phyloP scores from a whole-genome alignment of 768 basidiomycete genomes.

The Dioszegia aurantiaca region DNA sequence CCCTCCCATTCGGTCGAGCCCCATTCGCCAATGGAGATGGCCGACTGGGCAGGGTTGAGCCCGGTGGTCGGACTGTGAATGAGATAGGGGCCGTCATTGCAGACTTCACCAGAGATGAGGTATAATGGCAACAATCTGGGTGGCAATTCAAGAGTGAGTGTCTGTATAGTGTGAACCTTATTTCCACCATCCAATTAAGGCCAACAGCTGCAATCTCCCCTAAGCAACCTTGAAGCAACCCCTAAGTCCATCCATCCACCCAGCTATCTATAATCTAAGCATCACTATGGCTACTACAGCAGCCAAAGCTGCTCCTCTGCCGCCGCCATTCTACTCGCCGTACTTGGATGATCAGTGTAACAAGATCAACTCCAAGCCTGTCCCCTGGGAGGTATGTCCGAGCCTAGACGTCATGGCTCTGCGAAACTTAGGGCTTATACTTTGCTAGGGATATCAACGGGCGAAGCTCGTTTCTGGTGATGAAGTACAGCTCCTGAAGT shows the following conservation, averaged over 20 bases:
- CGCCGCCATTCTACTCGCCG: conserved; percentile 54
- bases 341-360: conserved; percentile 83
- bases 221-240: no score
- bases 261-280: neutral
- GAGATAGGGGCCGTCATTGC: conserved; percentile 59
- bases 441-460: conserved; percentile 97
- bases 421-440: no score
- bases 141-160: no score
- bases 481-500: conserved; percentile 83
- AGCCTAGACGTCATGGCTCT: neutral
- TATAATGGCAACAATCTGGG: conserved; percentile 3
- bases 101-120: conserved; percentile 5
- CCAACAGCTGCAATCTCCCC: neutral
- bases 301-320: conserved; percentile 33
- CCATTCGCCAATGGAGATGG: conserved; percentile 47
- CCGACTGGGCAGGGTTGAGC: conserved; percentile 55
- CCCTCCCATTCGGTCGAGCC: conserved; percentile 11
- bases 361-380: conserved; percentile 83
- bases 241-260: no score
- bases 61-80: conserved; percentile 80
- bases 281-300: neutral
- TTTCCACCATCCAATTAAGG: conserved; percentile 11
- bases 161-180: neutral
- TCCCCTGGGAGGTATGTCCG: conserved; percentile 85
- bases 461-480: conserved; percentile 84